Base-by-base conservation (phyloP, 2,329 filamentous ascomycete species). In the Zelopaecilomyces penicillatus region DNA sequence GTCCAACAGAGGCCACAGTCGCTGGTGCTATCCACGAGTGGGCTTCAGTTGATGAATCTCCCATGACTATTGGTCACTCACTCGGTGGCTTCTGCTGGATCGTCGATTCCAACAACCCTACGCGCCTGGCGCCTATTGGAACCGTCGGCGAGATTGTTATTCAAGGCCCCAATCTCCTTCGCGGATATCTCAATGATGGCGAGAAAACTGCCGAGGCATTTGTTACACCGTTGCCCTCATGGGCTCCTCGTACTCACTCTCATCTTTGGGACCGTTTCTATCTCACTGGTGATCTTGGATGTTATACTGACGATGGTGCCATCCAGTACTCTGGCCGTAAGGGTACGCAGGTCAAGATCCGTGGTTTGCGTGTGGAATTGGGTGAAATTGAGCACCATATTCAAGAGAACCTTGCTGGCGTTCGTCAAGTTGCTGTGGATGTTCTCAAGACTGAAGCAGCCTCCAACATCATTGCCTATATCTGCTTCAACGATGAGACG, bases 351-450 rank as follows among this genome's bases (percentile, higher is more conserved):
- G 30, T 47, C 12, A 47, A 47, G 7, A 35, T 47, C 8, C 38
- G 45, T 7, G 45, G 45, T 8, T 11, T 41, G 3, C 42, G 45
- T n/a, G 34, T 47, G 8, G 45, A 47, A 5, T 4, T 45, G n/a
- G 45, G 45, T 6, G 45, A 47, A 8, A 34, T 47, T 19, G 45
- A 47, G 4, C 11, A 46, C 9, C 41, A 46, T 6, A 46, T 44
- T 11, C 37, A 28, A 4, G 30, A 39, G 4, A 27, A 5, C 10
- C 3, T 46, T 30, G 12, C 34, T 2, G 11, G 19, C 6, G 11
- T 28, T 1, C n/a, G 12, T 1, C 44, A 46, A 31, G 26, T 46
- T 10, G 44, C 44, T 7, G 44, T 46, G 9, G 44, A 46, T 3
- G 40, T 33, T 10, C 30, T 39, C 30, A 46, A 27, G 11, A 7